A percentile compares a stretch with the other conserved stretches of the same genome.
Evolutionary conservation across 78 protist species (phyloP).

Genomic region (Dictyostelium brefeldianum): DNA sequence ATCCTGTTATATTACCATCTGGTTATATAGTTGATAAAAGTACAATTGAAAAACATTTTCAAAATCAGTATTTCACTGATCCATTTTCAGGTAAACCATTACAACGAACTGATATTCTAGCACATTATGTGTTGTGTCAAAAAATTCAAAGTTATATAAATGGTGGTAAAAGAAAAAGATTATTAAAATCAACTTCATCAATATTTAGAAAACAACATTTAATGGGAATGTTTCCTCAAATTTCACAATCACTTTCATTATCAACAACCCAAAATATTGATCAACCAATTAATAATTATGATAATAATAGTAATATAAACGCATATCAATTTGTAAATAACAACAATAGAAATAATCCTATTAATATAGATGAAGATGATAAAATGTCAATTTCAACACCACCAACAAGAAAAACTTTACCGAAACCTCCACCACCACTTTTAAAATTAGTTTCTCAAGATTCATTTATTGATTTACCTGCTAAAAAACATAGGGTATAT

Average conservation of each 20-base stretch:
- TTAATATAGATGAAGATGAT: neutral
- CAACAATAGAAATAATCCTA: neutral
- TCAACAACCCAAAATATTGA: neutral
- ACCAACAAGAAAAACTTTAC: neutral
- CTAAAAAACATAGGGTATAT: constrained; percentile 38
- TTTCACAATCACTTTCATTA: neutral
- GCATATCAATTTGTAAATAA: neutral
- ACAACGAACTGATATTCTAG: neutral
- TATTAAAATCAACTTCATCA: constrained; percentile 30
- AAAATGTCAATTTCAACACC: neutral
- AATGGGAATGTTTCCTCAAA: constrained; percentile 2
- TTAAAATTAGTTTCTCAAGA: constrained; percentile 31
- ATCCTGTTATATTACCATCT: constrained; percentile 44
- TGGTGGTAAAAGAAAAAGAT: constrained; percentile 49
- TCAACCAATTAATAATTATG: neutral
- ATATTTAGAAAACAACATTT: constrained; percentile 3
- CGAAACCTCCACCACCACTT: constrained; percentile 7
- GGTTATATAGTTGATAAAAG: constrained; percentile 44
- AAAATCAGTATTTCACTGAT: constrained; percentile 50
- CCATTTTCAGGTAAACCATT: constrained; percentile 38
- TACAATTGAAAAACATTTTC: constrained; percentile 56
- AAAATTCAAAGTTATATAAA: constrained; percentile 37
- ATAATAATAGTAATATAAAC: neutral
- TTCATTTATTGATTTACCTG: constrained; percentile 43
- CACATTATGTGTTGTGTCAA: constrained; percentile 6